Conservation (phyloP, 345 rosid species). For the Eucalyptus sp. region DNA sequence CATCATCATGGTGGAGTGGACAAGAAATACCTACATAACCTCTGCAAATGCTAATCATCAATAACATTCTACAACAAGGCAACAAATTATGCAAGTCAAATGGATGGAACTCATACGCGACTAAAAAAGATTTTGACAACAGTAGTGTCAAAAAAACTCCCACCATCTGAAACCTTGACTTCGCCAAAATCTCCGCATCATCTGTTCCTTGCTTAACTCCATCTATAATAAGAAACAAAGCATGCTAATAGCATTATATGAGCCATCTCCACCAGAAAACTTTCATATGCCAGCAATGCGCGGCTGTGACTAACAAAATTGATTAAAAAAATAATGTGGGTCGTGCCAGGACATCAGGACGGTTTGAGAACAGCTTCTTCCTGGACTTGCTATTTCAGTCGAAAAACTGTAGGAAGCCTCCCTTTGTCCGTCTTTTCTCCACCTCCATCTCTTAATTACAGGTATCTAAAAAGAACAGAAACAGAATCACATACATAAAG, state of each 20-base stretch:
- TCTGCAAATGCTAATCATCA: slow-evolving; percentile 5
- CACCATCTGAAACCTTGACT: slow-evolving; percentile 25
- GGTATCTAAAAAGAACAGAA: not conserved
- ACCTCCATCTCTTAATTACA: slow-evolving; percentile 47
- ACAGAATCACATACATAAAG: not conserved
- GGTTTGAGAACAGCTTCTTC: slow-evolving; percentile 55
- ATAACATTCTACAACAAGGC: slow-evolving; percentile 22
- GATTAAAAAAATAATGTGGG: not conserved
- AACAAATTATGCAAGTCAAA: not conserved
- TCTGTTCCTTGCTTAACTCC: slow-evolving; percentile 33
- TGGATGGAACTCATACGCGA: not conserved
- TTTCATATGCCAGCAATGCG: not conserved
- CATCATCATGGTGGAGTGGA: no score
- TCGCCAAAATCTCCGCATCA: slow-evolving; percentile 13
- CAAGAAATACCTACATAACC: no score
- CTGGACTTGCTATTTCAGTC: slow-evolving; percentile 83
- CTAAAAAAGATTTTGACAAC: not conserved
- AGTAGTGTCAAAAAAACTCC: not conserved
- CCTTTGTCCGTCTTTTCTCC: slow-evolving; percentile 4
- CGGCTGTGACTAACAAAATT: not conserved
- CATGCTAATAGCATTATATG: not conserved
- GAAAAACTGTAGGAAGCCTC: slow-evolving; percentile 57
- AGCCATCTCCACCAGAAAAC: not conserved
- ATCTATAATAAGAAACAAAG: slow-evolving; percentile 1
- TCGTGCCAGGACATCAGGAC: slow-evolving; percentile 35